Base-by-base conservation (phyloP, 2,329 filamentous ascomycete species). In the Trichoderma sp. region DNA sequence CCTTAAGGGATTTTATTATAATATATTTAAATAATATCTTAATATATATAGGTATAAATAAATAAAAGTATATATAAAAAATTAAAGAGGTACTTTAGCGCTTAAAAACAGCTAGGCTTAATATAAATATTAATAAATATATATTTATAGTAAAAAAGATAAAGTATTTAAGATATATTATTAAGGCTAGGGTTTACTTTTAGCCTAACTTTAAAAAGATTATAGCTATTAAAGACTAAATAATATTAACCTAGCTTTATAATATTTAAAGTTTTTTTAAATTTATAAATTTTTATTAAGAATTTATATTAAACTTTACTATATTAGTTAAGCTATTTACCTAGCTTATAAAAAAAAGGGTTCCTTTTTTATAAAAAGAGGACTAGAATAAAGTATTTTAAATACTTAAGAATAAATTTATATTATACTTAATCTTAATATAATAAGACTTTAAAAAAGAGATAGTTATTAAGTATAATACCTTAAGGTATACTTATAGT, bases 11-110 rank as follows among this genome's bases (percentile, higher is more conserved):
- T n/a, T 7, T 39, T 63, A 55, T 28, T 7, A 64, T 58, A 47
- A 5, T 9, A 17, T 64, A 64, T 28, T 26, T 48, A 15, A 24
- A 48, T 26, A 48, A 48, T 48, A 56, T 64, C 5, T 48, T 57
- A 15, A 64, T 56, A 41, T 56, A 64, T 28, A 28, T 28, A 28
- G 3, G 3, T 34, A 34, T 10, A 10, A 10, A 34, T 34, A 34
- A 10, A 34, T 34, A 34, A 10, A 10, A 34, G 9, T 9, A 10
- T 34, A 24, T 24, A 24, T 7, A 3, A 10, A 34, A 34, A 9
- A 34, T 43, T 24, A 21, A 21, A 48, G 10, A 52, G 24, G 24
- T 19, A 24, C 21, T 24, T 24, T 24, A 24, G 3, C 3, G 3
- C 3, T 24, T 24, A 39, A 15, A 2, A 6, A 5, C 7, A 48